These are phyloP conservation scores for Tolypocladium paradoxum DNA, from an alignment of 2,329 filamentous ascomycete species.

Conservation along the genomic window DNA sequence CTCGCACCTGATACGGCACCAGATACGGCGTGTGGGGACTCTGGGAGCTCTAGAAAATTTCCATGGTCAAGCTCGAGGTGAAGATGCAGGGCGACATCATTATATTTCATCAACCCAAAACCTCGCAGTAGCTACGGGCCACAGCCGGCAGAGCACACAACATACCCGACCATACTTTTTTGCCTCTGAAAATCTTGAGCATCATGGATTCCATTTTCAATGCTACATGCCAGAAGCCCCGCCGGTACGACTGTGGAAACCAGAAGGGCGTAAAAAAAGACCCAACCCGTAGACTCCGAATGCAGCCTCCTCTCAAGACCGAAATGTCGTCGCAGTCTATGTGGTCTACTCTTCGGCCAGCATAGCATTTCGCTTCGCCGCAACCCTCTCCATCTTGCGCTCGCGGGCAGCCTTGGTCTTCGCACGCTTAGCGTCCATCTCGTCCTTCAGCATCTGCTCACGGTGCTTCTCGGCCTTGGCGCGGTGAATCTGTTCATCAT, in stretches of 20 bases:
- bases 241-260: constrained; percentile 38
- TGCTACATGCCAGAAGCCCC: constrained; percentile 47
- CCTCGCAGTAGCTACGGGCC: neutral
- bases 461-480: constrained; percentile 99
- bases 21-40: neutral
- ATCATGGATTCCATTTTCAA: constrained; percentile 45
- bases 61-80: neutral
- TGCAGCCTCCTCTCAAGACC: constrained; percentile 45
- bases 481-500: constrained; percentile 75
- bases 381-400: constrained; percentile 87
- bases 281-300: constrained; percentile 51
- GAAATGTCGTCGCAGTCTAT: constrained; percentile 31
- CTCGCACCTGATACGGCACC: neutral
- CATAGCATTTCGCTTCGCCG: constrained; percentile 82
- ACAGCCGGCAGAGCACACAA: neutral
- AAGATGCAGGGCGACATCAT: neutral
- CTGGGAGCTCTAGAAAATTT: no score
- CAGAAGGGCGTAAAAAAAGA: constrained; percentile 36
- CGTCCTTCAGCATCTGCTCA: constrained; percentile 92
- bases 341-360: constrained; percentile 56
- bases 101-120: neutral
- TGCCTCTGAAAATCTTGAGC: constrained; percentile 15
- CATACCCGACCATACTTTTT: neutral
- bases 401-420: constrained; percentile 99
- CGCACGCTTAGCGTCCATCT: constrained; percentile 99